Base-by-base conservation (phyloP, 139 green algal genomes). In the Ostreobium quekettii region DNA sequence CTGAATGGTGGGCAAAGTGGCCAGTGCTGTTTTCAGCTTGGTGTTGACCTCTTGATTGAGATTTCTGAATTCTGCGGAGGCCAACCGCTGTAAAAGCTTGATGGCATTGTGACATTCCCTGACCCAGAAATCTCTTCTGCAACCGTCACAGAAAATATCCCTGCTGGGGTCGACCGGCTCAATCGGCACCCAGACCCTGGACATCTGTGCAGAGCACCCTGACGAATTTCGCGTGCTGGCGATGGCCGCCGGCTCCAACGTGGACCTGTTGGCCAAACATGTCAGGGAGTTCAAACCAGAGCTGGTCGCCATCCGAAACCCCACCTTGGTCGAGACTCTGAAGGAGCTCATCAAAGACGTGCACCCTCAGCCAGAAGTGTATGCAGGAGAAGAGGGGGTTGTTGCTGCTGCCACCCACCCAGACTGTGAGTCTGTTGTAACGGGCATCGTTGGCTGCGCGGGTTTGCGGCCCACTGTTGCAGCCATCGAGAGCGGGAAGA, bases 131-230 rank as follows among this genome's bases (percentile, higher is more conserved):
- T n/a, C n/a, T n/a, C n/a, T n/a, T n/a, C n/a, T n/a, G n/a, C n/a
- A n/a, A n/a, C n/a, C n/a, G n/a, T n/a, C 11, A 5, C 90, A 99
- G 90, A 82, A 84, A 37, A 95, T 99, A 71, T 96, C 90, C 2
- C 72, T 99, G 37, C 71, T 99, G 36, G 90, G 90, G 15, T 91
- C 83, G 7, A 93, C 82, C 2, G 95, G 95, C 48, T 97, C 89
- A 46, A 99, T 99, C 64, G 95, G 95, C 67, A 99, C 95, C 36
- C 94, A 99, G 77, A 98, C 95, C 1, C 78, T 99, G 67, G 94
- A 99, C 79, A 99, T 99, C 66, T 87, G 92, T 26, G 84, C 76
- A 1, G 95, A 99, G 83, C 79, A 95, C 81, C 87, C 87, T 11
- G 91, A 98, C 38, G 85, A 89, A 66, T 97, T 97, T 66, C 73